Evolutionary conservation across 176 grass and related monocot species (phyloP).

Genomic region (Hsuehochloa calcarea): DNA sequence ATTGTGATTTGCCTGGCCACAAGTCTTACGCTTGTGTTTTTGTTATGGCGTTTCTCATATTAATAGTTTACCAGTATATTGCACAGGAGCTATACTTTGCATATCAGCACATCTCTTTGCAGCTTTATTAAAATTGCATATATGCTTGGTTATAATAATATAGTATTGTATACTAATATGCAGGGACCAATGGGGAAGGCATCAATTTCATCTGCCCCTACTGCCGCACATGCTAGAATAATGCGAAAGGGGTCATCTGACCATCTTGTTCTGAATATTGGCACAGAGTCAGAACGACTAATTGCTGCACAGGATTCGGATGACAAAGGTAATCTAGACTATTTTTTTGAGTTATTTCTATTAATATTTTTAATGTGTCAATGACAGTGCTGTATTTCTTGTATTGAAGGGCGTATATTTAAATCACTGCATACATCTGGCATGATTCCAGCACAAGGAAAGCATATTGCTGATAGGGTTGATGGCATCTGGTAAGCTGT

Average conservation of each 20-base stretch:
- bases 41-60: slow-evolving; percentile 3
- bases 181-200: slow-evolving; percentile 70
- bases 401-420: slow-evolving; percentile 74
- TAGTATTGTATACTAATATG: slow-evolving; percentile 17
- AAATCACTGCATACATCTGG: slow-evolving; percentile 88
- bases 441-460: slow-evolving; percentile 85
- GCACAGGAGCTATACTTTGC: neutral
- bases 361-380: slow-evolving; percentile 25
- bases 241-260: slow-evolving; percentile 85
- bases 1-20: slow-evolving; percentile 23
- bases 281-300: slow-evolving; percentile 67
- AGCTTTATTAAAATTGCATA: slow-evolving; percentile 10
- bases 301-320: slow-evolving; percentile 68
- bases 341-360: neutral
- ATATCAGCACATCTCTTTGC: slow-evolving; percentile 1
- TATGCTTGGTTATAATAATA: slow-evolving; percentile 6
- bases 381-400: slow-evolving; percentile 33
- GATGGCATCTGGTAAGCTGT: slow-evolving; percentile 82
- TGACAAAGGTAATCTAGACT: slow-evolving; percentile 69
- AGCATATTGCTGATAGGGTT: slow-evolving; percentile 85
- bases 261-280: slow-evolving; percentile 91
- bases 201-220: slow-evolving; percentile 57
- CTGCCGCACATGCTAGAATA: slow-evolving; percentile 70
- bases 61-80: neutral
- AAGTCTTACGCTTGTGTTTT: neutral